Evolutionary conservation across 495 filamentous ascomycete genomes (phyloP), one percentile per base, ranked within the genome.

Genomic region (Stereocaulon alpinum): DNA sequence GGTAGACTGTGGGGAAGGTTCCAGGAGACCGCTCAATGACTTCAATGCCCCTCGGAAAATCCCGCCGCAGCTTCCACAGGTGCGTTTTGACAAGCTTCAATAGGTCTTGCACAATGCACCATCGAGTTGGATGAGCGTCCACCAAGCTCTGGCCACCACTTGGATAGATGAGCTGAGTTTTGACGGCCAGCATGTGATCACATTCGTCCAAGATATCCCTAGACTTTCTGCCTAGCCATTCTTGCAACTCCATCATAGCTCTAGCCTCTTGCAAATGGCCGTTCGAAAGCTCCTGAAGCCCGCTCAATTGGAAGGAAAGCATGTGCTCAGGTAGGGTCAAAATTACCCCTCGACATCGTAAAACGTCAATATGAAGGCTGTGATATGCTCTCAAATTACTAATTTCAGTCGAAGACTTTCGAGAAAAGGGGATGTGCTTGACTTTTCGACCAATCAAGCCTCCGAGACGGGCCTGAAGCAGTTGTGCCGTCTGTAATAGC

Each of bases 241-340:
- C 41, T 41, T 84, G 72, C 0, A 69, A 69, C 2, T 61, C 44
- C 11, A 82, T 59, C 18, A 86, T 63, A 6, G 30, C n/a, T 1
- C 40, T 40, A 0, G 72, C 76, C 40, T 78, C 54, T 0, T 51
- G 11, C 2, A 29, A 15, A 32, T 58, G 64, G 6, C 61, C 67
- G 7, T 41, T 65, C 32, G 72, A 67, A 4, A 73, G 64, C 32
- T 66, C 66, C 54, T 90, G 83, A 2, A 85, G 66, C 0, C 80
- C 84, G 73, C 83, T 83, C 12, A 90, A 70, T 62, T 83, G 76
- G 63, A 88, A 83, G 0, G 86, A 89, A 0, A 89, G 74, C 0
- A 88, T 67, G 58, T 90, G 85, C 65, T 90, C 87, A 0, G 86
- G 86, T 27, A 86, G 79, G 1, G 79, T 67, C 0, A 89, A 61